These are phyloP conservation scores for Lentinula edodes DNA, from an alignment of 768 basidiomycete species.

Conservation along the genomic window DNA sequence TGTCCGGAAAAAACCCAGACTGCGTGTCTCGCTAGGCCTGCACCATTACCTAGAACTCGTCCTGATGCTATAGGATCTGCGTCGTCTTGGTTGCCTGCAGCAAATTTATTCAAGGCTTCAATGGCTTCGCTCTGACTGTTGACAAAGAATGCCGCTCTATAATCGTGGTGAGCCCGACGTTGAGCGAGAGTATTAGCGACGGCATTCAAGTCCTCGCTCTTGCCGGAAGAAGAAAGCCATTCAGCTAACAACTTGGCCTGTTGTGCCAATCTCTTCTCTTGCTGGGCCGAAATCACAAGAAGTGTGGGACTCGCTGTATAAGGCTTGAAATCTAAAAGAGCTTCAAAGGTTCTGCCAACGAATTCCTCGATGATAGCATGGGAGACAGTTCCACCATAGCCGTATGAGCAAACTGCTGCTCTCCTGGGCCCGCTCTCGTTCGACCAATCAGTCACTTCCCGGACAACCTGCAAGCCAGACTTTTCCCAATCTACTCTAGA, in stretches of 20 bases:
- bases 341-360: not conserved
- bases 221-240: not conserved
- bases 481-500: not conserved
- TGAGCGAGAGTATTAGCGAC: not conserved
- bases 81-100: not conserved
- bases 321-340: not conserved
- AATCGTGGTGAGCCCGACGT: slow-evolving; percentile 1
- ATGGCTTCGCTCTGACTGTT: not conserved
- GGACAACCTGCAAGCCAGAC: slow-evolving; percentile 1
- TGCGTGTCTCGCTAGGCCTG: not conserved
- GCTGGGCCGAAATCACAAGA: not conserved
- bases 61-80: not conserved
- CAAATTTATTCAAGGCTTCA: not conserved
- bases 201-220: not conserved
- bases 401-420: not conserved
- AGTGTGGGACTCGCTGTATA: not conserved
- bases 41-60: not conserved
- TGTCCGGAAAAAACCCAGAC: slow-evolving; percentile 2
- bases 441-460: not conserved
- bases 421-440: not conserved
- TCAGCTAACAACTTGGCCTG: not conserved
- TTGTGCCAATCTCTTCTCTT: not conserved
- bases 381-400: slow-evolving; percentile 1
- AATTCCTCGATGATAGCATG: slow-evolving; percentile 1
- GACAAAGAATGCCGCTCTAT: not conserved